Evolutionary conservation across 1,284 basidiomycete genomes (phyloP).

Genomic region (Macrocybe sp.): DNA sequence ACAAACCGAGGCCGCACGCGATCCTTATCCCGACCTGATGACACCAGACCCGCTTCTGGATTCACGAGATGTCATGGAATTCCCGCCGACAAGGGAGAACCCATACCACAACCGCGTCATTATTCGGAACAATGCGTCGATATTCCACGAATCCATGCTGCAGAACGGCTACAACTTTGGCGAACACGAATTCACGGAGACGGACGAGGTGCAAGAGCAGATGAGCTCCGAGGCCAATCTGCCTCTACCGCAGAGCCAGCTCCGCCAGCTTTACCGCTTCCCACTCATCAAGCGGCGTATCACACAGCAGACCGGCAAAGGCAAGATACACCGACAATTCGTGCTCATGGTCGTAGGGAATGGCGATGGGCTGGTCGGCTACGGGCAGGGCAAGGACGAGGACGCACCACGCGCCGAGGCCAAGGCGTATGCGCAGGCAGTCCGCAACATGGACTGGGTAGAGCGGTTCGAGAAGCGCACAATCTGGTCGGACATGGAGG

Average conservation of each 20-base stretch:
- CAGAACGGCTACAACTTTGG: slow-evolving; percentile 24
- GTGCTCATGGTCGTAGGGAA: slow-evolving; percentile 80
- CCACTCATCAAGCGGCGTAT: slow-evolving; percentile 58
- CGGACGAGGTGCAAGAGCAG: slow-evolving; percentile 30
- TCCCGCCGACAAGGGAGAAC: slow-evolving; percentile 44
- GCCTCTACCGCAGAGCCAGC: slow-evolving; percentile 13
- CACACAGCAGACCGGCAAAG: slow-evolving; percentile 83
- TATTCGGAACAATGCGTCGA: slow-evolving; percentile 56
- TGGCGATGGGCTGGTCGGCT: slow-evolving; percentile 84
- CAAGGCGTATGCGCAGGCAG: slow-evolving; percentile 70
- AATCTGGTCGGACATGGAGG: slow-evolving; percentile 82
- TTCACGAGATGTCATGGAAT: slow-evolving; percentile 45
- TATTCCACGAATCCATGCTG: slow-evolving; percentile 35
- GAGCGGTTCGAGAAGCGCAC: slow-evolving; percentile 88
- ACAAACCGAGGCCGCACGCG: slow-evolving; percentile 8
- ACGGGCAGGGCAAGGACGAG: slow-evolving; percentile 82
- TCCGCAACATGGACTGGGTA: slow-evolving; percentile 87
- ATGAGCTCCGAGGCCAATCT: slow-evolving; percentile 18
- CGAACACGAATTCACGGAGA: slow-evolving; percentile 20
- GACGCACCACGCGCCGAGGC: slow-evolving; percentile 56
- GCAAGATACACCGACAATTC: slow-evolving; percentile 68
- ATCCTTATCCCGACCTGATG: slow-evolving; percentile 53
- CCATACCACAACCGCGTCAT: slow-evolving; percentile 55
- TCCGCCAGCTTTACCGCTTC: slow-evolving; percentile 44
- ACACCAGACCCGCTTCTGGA: slow-evolving; percentile 55